Base-by-base conservation (phyloP, 306 rosid species). In the Cucurbita pepo region DNA sequence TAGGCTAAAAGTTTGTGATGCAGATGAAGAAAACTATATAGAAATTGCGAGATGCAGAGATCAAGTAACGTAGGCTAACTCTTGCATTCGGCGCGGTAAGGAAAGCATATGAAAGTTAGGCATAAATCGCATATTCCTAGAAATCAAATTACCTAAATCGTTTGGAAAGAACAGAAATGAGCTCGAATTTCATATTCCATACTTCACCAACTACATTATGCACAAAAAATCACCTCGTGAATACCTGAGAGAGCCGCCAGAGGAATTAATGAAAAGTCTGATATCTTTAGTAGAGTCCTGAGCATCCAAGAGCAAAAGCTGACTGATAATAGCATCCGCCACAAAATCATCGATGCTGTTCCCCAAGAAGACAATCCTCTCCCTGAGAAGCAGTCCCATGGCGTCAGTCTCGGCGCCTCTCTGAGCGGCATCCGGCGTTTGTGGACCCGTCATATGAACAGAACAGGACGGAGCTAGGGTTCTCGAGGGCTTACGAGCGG, bases 171-270 rank as follows among this genome's bases (percentile, higher is more conserved):
- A 40, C 5, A 41, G n/a, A 63, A 45, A 19, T 4, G 13, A 38
- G 2, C 69, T 48, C 8, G 0, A 61, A 61, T 61, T 22, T 15
- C 25, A 16, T 7, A 61, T 61, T 61, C 69, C 67, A 60, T 7
- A 63, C 44, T 63, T 37, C 45, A 36, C 44, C 19, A 36, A 61
- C 50, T n/a, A 10, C 34, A 19, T 38, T 63, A 16, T 10, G 70
- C 1, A 63, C 45, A 10, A 9, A 5, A 9, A 63, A 63, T 41
- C 70, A 63, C 10, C 52, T 48, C 57, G 25, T 61, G 45, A 43
- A 61, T 75, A 94, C 99, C 99, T 94, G 81, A 91, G 94, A 80
- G 96, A 85, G 52, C 96, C 99, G 45, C 99, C 99, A 7, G 91
- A 44, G 30, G 92, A 91, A 81, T 94, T 94, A 52, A 94, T 82